These are phyloP conservation scores for Moesziomyces antarcticus DNA, from an alignment of 1,284 basidiomycete species.

Conservation along the genomic window DNA sequence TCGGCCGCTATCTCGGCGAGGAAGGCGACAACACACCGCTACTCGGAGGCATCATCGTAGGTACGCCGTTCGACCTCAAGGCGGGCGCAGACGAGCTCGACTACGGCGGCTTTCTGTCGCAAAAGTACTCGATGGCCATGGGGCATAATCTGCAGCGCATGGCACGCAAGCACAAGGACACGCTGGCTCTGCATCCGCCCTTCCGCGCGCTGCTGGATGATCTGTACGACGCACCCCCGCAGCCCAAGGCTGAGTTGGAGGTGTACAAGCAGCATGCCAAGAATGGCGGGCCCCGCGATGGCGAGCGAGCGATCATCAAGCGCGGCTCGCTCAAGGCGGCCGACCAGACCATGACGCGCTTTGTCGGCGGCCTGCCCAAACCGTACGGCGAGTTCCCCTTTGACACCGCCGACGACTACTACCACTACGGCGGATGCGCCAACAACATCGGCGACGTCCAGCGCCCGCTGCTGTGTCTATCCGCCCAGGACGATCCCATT, in stretches of 20 bases:
- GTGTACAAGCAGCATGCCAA: conserved; percentile 39
- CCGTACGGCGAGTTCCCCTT: conserved; percentile 59
- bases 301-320: conserved; percentile 32
- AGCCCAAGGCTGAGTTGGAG: conserved; percentile 39
- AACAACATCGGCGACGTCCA: conserved; percentile 53
- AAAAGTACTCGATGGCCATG: conserved; percentile 85
- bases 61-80: conserved; percentile 81
- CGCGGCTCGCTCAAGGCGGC: conserved; percentile 67
- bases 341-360: conserved; percentile 75
- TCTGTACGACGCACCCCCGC: conserved; percentile 48
- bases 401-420: conserved; percentile 81
- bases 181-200: conserved; percentile 53
- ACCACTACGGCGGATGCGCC: conserved; percentile 69
- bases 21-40: conserved; percentile 83
- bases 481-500: conserved; percentile 88
- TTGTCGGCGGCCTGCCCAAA: conserved; percentile 77
- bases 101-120: conserved; percentile 71
- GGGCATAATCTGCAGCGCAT: conserved; percentile 76
- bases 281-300: conserved; percentile 29
- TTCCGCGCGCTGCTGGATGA: conserved; percentile 49
- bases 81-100: conserved; percentile 72
- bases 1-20: conserved; percentile 91
- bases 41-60: conserved; percentile 77
- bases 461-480: conserved; percentile 77
- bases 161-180: conserved; percentile 50